Evolutionary conservation across 257 asterid species (phyloP), one percentile per base, ranked within the genome.

Genomic region (Plantago major): DNA sequence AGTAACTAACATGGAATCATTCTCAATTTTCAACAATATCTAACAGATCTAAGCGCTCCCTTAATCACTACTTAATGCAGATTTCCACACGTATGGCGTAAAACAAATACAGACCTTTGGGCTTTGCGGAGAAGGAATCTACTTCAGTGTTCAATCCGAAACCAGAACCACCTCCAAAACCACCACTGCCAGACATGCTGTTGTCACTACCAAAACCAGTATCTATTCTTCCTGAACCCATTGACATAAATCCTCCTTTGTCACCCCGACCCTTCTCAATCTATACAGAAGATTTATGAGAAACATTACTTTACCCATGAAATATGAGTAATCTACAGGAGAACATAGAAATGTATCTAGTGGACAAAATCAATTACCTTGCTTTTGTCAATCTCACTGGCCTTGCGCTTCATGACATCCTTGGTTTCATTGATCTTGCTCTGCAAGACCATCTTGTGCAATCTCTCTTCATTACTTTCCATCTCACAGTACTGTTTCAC

Each of bases 401-500:
- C 98, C 84, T 88, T 91, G 16, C 87, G 92, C 81, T 82, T 88
- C 98, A 88, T 88, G 74, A 84, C 76, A 68, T 84, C 88, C 82
- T 91, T 84, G 55, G 95, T 84, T 47, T 88, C 98, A 51, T 86
- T 81, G 70, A 91, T 88, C 84, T 91, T 88, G 82, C 85, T 91
- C 78, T 88, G 94, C 66, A 81, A 26, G 62, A 82, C 88, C 82
- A 88, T 67, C 82, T 84, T 91, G 78, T 91, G 98, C 85, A 86
- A 73, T 64, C 81, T 81, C 67, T 91, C 98, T 73, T 91, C 98
- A 1, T 88, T 95, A 68, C 98, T 88, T 76, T 91, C 98, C 98
- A 91, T 91, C 73, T 88, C 98, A 71, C 96, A 84, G 66, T 88
- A 91, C 82, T 85, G 98, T 71, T 91, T 91, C 74, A 91, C 98